Evolutionary conservation across 2,329 filamentous ascomycete genomes (phyloP).

Genomic region (Ceratocystis colombiana): DNA sequence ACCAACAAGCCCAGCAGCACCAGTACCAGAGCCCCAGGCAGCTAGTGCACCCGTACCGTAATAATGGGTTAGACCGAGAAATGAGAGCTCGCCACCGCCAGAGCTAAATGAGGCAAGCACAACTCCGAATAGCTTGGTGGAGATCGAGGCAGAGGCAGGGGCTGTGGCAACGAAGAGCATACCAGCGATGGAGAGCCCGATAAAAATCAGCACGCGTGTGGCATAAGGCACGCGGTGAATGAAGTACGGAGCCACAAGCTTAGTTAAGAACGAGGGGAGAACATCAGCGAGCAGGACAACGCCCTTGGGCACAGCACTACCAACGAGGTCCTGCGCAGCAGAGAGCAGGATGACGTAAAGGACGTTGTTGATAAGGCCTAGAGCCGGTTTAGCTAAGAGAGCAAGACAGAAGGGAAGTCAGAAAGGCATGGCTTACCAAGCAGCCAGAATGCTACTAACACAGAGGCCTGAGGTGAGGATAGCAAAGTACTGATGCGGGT

Average conservation of each 20-base stretch:
- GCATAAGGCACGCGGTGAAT: slow-evolving; percentile 80
- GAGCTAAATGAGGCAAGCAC: slow-evolving; percentile 75
- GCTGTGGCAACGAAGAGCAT: slow-evolving; percentile 86
- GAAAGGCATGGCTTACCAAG: slow-evolving; percentile 55
- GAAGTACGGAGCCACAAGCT: slow-evolving; percentile 84
- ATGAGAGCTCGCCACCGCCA: slow-evolving; percentile 81
- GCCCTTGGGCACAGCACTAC: slow-evolving; percentile 71
- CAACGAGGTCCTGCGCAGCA: slow-evolving; percentile 88
- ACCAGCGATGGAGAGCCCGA: slow-evolving; percentile 62
- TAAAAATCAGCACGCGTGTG: slow-evolving; percentile 63
- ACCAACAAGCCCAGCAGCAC: slow-evolving; percentile 76
- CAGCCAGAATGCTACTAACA: slow-evolving; percentile 80
- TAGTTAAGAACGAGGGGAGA: slow-evolving; percentile 76
- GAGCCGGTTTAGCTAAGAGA: slow-evolving; percentile 21
- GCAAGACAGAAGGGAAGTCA: background rate
- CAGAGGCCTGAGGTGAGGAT: slow-evolving; percentile 56
- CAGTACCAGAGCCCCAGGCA: slow-evolving; percentile 86
- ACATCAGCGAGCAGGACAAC: slow-evolving; percentile 90
- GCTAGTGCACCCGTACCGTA: slow-evolving; percentile 82
- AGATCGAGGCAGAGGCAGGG: slow-evolving; percentile 43
- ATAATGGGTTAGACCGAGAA: slow-evolving; percentile 83
- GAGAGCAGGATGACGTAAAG: slow-evolving; percentile 96
- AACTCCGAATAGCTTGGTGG: slow-evolving; percentile 72
- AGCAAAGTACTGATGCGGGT: slow-evolving; percentile 55
- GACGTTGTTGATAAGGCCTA: slow-evolving; percentile 73